Percentiles rank a stretch among this genome's conserved stretches.
Conservation (phyloP, 352 stramenopile genomes). For the Globisporangium apiculatum region DNA sequence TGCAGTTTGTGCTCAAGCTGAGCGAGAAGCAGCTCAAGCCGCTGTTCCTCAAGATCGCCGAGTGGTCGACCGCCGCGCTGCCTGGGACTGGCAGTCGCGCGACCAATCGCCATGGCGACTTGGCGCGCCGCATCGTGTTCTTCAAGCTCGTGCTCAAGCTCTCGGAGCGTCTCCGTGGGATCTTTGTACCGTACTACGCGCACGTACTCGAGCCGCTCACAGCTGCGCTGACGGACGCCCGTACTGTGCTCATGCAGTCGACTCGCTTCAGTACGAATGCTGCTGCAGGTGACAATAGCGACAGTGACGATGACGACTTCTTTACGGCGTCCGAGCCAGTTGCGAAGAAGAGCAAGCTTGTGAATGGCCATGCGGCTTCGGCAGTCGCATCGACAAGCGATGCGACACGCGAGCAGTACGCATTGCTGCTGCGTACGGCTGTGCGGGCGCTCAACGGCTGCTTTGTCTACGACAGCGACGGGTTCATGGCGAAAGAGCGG, state of each 20-base stretch:
- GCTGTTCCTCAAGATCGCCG: slow-evolving; percentile 77
- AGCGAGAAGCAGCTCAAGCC: slow-evolving; percentile 89
- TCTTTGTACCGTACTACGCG: slow-evolving; percentile 86
- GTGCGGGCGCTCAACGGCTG: slow-evolving; percentile 75
- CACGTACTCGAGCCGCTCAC: slow-evolving; percentile 66
- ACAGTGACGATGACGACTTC: slow-evolving; percentile 53
- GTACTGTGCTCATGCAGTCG: slow-evolving; percentile 29
- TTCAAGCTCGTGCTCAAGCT: slow-evolving; percentile 79
- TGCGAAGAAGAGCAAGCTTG: slow-evolving; percentile 54
- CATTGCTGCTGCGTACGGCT: slow-evolving; percentile 44
- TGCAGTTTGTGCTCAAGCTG: slow-evolving; percentile 81
- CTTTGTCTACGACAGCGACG: slow-evolving; percentile 82
- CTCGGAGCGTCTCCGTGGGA: slow-evolving; percentile 72
- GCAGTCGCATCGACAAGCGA: slow-evolving; percentile 12
- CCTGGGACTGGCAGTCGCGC: background rate
- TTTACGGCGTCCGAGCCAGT: slow-evolving; percentile 35
- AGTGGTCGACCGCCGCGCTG: slow-evolving; percentile 61
- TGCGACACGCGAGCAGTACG: slow-evolving; percentile 23
- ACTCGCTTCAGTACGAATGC: slow-evolving; percentile 21
- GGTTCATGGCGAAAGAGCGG: slow-evolving; percentile 84
- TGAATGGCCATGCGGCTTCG: slow-evolving; percentile 9
- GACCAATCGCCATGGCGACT: slow-evolving; percentile 19
- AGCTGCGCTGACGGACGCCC: slow-evolving; percentile 37
- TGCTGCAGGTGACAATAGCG: slow-evolving; percentile 22
- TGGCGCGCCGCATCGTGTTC: slow-evolving; percentile 65